Evolutionary conservation across 2,329 filamentous ascomycete species (phyloP).

Genomic region (Diaporthe australafricana): DNA sequence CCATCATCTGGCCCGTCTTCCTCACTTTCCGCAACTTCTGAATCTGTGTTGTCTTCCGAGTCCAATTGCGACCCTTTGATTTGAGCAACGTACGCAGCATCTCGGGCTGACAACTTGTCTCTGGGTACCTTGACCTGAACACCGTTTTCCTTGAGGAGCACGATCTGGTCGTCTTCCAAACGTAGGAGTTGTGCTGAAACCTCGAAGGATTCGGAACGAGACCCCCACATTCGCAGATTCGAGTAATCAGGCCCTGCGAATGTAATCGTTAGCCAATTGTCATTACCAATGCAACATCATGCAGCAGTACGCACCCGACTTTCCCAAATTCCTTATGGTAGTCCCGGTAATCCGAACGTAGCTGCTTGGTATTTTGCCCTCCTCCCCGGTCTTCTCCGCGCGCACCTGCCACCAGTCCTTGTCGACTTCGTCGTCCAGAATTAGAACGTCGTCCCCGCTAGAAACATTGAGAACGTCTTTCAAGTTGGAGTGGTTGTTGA

Average conservation of each 20-base stretch:
- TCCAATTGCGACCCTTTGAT: neutral
- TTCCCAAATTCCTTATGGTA: neutral
- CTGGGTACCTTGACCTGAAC: neutral
- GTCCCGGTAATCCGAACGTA: neutral
- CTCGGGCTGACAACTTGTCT: neutral
- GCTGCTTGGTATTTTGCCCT: neutral
- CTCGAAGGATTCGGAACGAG: neutral
- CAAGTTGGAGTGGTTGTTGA: too few species aligned
- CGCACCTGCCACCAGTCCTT: neutral
- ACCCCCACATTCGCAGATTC: neutral
- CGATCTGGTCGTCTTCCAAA: neutral
- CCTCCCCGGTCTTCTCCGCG: neutral
- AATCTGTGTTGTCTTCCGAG: neutral
- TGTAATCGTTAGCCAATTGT: neutral
- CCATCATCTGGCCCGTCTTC: slow-evolving; percentile 49
- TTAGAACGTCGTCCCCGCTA: neutral
- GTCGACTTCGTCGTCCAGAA: neutral
- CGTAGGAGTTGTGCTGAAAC: neutral
- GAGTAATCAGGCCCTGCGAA: neutral
- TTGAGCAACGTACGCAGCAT: neutral
- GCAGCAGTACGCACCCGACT: neutral
- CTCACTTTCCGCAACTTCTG: neutral
- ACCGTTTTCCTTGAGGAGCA: neutral
- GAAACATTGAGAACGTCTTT: too few species aligned
- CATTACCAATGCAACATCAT: neutral